phyloP scores from a whole-genome alignment of 1,139 yeast genomes.

The Waltiozyma sp. region DNA sequence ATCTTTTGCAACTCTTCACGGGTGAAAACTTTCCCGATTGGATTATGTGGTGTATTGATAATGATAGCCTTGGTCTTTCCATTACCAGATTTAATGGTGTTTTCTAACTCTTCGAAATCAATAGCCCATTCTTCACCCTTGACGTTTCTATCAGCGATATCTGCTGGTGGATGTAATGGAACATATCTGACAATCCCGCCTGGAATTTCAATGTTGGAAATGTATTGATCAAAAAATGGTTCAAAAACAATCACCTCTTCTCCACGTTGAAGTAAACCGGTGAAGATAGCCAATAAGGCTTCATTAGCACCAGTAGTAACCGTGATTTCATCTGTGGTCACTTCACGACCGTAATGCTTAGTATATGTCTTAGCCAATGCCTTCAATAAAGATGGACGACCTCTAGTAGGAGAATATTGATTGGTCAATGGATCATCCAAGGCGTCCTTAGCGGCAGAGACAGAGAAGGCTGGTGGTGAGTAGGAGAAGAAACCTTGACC shows the following conservation, averaged over 20 bases:
- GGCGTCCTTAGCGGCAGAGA: constrained; percentile 72
- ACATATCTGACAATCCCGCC: constrained; percentile 89
- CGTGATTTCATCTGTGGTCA: constrained; percentile 55
- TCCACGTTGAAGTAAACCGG: constrained; percentile 75
- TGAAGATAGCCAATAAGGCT: constrained; percentile 77
- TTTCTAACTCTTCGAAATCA: constrained; percentile 65
- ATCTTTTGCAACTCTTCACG: constrained; percentile 59
- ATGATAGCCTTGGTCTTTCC: constrained; percentile 76
- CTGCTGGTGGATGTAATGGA: constrained; percentile 74
- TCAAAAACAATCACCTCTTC: constrained; percentile 97
- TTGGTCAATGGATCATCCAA: constrained; percentile 62
- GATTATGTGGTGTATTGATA: constrained; percentile 91
- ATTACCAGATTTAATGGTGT: constrained; percentile 38
- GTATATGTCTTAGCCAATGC: constrained; percentile 66
- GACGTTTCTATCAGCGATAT: constrained; percentile 51
- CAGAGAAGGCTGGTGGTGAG: constrained; percentile 84
- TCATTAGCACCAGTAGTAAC: constrained; percentile 97
- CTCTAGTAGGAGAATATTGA: constrained; percentile 88
- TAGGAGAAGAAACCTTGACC: constrained; percentile 98
- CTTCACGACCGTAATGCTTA: constrained; percentile 48
- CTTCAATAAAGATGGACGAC: constrained; percentile 64
- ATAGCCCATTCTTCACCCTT: constrained; percentile 81
- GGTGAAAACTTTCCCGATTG: constrained; percentile 83
- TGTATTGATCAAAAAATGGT: constrained; percentile 94
- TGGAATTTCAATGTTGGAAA: constrained; percentile 83